Conservation (phyloP, 1,139 yeast genomes). For the Blastobotrys buckinghamii region DNA sequence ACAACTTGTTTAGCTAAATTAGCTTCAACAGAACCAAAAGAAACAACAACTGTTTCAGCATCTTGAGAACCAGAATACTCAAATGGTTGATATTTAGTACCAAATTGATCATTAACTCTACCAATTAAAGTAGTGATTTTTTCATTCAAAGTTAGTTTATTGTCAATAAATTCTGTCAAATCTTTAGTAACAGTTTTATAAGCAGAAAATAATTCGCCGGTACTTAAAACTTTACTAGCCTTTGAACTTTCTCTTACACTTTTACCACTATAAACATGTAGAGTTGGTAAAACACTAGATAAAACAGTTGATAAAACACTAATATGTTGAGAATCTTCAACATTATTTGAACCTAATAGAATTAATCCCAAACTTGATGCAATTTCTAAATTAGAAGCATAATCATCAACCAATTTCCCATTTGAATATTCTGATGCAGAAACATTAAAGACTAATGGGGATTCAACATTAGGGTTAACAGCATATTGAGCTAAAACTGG, state of each 20-base stretch:
- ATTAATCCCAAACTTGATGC: constrained; percentile 65
- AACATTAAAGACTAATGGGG: constrained; percentile 57
- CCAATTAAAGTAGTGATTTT: constrained; percentile 11
- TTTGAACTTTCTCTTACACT: constrained; percentile 53
- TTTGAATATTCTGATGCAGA: constrained; percentile 69
- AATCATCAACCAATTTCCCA: constrained; percentile 57
- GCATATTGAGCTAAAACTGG: constrained; percentile 44
- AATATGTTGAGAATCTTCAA: constrained; percentile 48
- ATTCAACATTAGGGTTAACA: constrained; percentile 25
- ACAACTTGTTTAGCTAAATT: constrained; percentile 47
- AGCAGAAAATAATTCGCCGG: constrained; percentile 41
- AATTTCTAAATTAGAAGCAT: constrained; percentile 53
- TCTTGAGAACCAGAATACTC: constrained; percentile 59
- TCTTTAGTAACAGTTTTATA: constrained; percentile 35
- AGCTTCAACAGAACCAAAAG: constrained; percentile 68
- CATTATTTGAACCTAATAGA: constrained; percentile 61
- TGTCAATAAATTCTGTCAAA: constrained; percentile 18
- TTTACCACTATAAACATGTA: constrained; percentile 75
- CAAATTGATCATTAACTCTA: constrained; percentile 35
- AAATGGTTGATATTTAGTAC: constrained; percentile 57
- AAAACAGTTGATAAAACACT: constrained; percentile 62
- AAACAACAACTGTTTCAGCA: constrained; percentile 69
- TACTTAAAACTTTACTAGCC: constrained; percentile 42
- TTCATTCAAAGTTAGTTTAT: constrained; percentile 11
- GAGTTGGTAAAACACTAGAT: constrained; percentile 55